Base-by-base conservation (phyloP, 805 yeast species). In the Wickerhamomyces tratensis region DNA sequence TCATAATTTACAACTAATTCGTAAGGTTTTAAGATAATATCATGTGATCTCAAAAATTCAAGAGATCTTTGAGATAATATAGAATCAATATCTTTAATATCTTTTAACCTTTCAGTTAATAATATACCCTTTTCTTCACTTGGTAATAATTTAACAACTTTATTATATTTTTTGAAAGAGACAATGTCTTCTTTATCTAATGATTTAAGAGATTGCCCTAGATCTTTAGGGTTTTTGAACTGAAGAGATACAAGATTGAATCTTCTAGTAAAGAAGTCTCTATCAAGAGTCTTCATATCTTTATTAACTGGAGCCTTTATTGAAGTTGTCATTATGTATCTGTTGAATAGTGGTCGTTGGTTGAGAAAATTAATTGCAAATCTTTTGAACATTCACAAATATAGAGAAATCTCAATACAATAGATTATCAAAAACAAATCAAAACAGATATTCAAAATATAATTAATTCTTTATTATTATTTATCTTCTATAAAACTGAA, bases 281-380 rank as follows among this genome's bases (percentile, higher is more conserved):
- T 71, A 60, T 91, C 93, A 36, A 91, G 69, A 13, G 56, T 69
- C 37, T 55, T 74, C 86, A 86, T 79, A 2, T 73, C 68, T 38
- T 85, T 62, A 56, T 83, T 69, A 8, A 77, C 64, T 0, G 96
- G 96, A 2, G 96, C 94, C 54, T 31, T 31, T 12, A 31, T 7
- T 9, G 31, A 31, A 44, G 41, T 43, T 57, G 61, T 40, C 50
- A 15, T 15, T 15, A 29, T 29, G 31, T 7, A 29, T 29, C 31
- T 7, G 8, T 29, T 29, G 31, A 29, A 29, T 29, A 29, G 3
- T 29, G 8, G 31, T 11, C 11, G 3, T 29, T 9, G 11, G 11
- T 4, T 29, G 31, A 11, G 31, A 29, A 29, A 7, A 4, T 11
- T 29, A 11, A 4, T 29, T 2, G 5, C 5, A 29, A 7, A 9